phyloP scores from a whole-genome alignment of 2,329 filamentous ascomycete genomes.

The Cytospora paraplurivora region DNA sequence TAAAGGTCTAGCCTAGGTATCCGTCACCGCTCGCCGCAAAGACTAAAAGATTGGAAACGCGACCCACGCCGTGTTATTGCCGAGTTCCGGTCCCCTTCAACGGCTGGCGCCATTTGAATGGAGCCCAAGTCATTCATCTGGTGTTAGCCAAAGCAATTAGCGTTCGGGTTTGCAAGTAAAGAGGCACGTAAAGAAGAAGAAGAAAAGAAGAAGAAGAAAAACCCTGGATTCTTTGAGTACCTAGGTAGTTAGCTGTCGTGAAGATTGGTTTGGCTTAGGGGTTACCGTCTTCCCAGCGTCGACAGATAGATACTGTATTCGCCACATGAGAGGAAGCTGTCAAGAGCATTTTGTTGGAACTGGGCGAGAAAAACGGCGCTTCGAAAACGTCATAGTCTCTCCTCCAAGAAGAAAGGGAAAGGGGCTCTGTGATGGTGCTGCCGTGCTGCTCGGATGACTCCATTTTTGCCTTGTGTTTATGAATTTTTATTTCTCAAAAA shows the following conservation, averaged over 20 bases:
- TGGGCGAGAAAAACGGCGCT: background rate
- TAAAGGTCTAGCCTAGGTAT: background rate
- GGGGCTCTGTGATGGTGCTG: background rate
- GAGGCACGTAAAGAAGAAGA: too few species aligned
- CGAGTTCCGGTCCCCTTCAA: constrained; percentile 20
- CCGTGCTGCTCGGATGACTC: background rate
- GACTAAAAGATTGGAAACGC: constrained; percentile 9
- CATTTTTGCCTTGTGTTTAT: background rate
- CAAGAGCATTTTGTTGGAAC: too few species aligned
- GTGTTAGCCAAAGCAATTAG: constrained; percentile 1
- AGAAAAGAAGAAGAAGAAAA: too few species aligned
- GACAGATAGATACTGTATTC: background rate
- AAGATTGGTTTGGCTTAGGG: background rate
- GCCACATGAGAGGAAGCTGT: background rate
- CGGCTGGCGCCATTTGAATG: constrained; percentile 16
- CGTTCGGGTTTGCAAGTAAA: background rate
- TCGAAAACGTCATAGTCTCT: constrained; percentile 5
- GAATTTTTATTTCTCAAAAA: background rate
- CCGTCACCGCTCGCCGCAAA: constrained; percentile 14
- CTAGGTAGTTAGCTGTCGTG: background rate
- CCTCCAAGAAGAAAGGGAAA: background rate
- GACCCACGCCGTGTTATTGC: constrained; percentile 26
- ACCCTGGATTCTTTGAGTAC: background rate
- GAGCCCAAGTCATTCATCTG: background rate
- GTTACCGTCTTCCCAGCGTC: background rate